Evolutionary conservation across 108 stramenopile species (phyloP), one percentile per base, ranked within the genome.

Genomic region (Stephanodiscus minutulus): DNA sequence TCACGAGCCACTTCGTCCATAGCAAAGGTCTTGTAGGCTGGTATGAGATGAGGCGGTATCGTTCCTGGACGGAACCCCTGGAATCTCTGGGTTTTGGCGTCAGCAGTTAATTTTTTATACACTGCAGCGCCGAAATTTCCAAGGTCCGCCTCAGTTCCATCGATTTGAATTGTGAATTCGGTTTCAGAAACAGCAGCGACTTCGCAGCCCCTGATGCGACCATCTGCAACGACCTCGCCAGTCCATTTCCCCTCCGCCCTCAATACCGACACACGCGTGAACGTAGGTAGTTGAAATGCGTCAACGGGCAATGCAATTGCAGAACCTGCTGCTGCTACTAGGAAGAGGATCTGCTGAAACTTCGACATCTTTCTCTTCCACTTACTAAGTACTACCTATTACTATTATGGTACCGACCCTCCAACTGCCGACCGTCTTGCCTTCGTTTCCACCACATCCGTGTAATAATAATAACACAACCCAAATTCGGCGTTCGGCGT

Each of bases 1-100:
- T 93, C 89, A 56, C 89, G 78, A 5, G 88, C 88, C 43, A 84
- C 87, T 64, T 93, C 92, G 64, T 91, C 92, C 90, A 93, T 93
- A n/a, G 86, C 74, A 79, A 89, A 91, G 7, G 85, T 85, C 17
- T 74, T 70, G 66, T 93, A 93, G 39, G 92, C 88, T 20, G 87
- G 85, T 11, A 76, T 54, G 35, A 93, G 77, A 69, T 93, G 92
- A 35, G 90, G 88, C 8, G 92, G 92, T 52, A 93, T 86, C 6
- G 92, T 91, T 48, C 92, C 92, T 3, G 92, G 90, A 21, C 86
- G 84, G 62, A 93, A 93, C 20, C 92, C 92, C 60, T 90, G 90
- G 48, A 93, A 93, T 44, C 70, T 60, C 62, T 93, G 86, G 35
- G 72, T 77, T 47, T 86, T 91, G 49, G 87, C 92, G 63, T 93